A percentile compares a stretch with the other conserved stretches of the same genome.
Evolutionary conservation across 2,329 filamentous ascomycete species (phyloP).

Genomic region (Trichophyton benhamiae): DNA sequence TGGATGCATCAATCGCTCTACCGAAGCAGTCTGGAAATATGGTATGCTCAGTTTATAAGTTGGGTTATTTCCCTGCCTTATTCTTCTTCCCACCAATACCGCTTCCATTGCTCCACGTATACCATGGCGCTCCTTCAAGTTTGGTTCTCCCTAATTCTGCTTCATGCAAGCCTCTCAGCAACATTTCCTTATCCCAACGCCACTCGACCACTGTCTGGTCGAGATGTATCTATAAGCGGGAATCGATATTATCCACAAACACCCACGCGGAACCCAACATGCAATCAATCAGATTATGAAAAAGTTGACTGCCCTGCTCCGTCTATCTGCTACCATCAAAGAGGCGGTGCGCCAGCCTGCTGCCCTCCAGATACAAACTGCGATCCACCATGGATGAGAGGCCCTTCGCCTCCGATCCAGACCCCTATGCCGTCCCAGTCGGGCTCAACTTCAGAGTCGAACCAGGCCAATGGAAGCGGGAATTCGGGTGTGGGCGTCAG

Average conservation of each 20-base stretch:
- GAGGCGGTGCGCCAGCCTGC: conserved; percentile 18
- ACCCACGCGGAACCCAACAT: neutral
- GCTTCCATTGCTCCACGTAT: neutral
- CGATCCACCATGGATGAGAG: conserved; percentile 4
- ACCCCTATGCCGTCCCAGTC: neutral
- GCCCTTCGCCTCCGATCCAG: neutral
- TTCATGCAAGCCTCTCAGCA: neutral
- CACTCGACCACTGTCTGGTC: neutral
- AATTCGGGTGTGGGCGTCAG: neutral
- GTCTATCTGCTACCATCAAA: conserved; percentile 18
- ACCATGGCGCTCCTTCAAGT: neutral
- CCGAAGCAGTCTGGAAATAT: neutral
- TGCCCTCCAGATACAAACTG: conserved; percentile 20
- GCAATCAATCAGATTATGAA: conserved; percentile 4
- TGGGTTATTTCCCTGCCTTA: neutral
- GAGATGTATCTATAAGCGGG: neutral
- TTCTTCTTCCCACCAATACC: neutral
- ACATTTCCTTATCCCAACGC: neutral
- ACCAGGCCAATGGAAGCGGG: neutral
- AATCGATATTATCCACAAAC: neutral
- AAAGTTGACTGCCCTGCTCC: conserved; percentile 7
- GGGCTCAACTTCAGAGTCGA: neutral
- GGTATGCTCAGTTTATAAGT: neutral
- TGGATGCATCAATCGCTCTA: neutral
- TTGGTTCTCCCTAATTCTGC: neutral